These are phyloP conservation scores for Colletotrichum sp. DNA, from an alignment of 2,329 filamentous ascomycete species.

Conservation along the genomic window DNA sequence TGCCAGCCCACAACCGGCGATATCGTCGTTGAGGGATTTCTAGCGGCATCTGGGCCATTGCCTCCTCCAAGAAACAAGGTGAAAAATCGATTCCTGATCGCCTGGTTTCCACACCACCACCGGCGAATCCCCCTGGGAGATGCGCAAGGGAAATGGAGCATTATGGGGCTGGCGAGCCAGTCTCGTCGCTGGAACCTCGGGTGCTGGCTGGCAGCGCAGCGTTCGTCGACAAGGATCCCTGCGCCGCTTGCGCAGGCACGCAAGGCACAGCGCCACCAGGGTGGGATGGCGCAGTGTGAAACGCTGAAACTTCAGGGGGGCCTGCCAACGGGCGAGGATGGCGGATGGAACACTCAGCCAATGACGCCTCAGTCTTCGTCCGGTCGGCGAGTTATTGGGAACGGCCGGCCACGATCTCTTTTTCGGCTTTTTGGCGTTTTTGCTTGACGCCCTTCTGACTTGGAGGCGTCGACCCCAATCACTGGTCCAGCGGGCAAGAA, in stretches of 20 bases:
- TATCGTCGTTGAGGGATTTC: background rate
- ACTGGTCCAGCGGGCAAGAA: constrained; percentile 4
- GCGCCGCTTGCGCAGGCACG: constrained; percentile 23
- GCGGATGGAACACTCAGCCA: constrained; percentile 8
- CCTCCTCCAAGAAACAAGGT: background rate
- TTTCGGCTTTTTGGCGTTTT: background rate
- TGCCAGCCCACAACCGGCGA: background rate
- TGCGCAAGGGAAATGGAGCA: constrained; percentile 3
- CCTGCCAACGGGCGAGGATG: constrained; percentile 5
- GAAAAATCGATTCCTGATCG: constrained; percentile 1
- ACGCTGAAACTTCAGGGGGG: constrained; percentile 23
- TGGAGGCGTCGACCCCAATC: background rate
- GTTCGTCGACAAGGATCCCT: background rate
- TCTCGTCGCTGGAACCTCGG: background rate
- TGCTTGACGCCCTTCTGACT: background rate
- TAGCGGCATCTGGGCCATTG: constrained; percentile 8
- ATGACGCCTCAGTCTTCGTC: constrained; percentile 4
- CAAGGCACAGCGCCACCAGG: constrained; percentile 14
- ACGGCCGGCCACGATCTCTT: constrained; percentile 3
- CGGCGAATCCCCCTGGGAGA: background rate
- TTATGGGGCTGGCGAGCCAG: background rate
- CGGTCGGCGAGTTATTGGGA: background rate
- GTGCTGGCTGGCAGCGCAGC: background rate
- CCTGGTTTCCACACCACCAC: constrained; percentile 18
- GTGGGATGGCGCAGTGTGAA: constrained; percentile 21